Conservation (phyloP, 441 rosid species). For the Mallotus japonicus region DNA sequence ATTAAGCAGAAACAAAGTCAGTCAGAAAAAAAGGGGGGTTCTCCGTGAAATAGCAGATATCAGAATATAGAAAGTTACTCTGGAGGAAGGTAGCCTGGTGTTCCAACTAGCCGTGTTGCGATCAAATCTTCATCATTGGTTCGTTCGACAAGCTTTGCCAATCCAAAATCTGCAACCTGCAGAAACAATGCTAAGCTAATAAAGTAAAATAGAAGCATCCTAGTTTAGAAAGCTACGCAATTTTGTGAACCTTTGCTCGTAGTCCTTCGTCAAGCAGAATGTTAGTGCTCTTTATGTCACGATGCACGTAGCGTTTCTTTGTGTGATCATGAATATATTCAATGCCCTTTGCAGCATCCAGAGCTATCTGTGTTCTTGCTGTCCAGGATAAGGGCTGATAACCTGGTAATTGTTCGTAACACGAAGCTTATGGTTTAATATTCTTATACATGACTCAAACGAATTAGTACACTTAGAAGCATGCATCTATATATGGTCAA, state of each 20-base stretch:
- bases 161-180: slow-evolving; percentile 68
- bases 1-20: not conserved
- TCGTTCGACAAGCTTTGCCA: slow-evolving; percentile 62
- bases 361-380: slow-evolving; percentile 64
- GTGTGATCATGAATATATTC: slow-evolving; percentile 75
- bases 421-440: not conserved
- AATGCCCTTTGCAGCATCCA: slow-evolving; percentile 62
- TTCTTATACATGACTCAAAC: too few species aligned
- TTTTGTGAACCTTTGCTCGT: slow-evolving; percentile 50
- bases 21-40: not conserved
- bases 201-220: not conserved
- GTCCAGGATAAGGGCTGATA: slow-evolving; percentile 63
- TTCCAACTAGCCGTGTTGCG: slow-evolving; percentile 62
- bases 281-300: slow-evolving; percentile 63
- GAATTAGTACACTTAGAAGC: not conserved
- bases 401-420: slow-evolving; percentile 29
- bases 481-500: not conserved
- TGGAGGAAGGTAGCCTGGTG: slow-evolving; percentile 72
- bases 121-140: slow-evolving; percentile 49
- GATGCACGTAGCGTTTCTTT: slow-evolving; percentile 60
- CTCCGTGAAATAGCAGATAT: not conserved
- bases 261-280: slow-evolving; percentile 55
- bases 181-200: not conserved
- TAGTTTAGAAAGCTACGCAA: not conserved
- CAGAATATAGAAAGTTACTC: slow-evolving; percentile 38